phyloP scores from a whole-genome alignment of 202 grass and related monocot species.

The Carex arenaria region DNA sequence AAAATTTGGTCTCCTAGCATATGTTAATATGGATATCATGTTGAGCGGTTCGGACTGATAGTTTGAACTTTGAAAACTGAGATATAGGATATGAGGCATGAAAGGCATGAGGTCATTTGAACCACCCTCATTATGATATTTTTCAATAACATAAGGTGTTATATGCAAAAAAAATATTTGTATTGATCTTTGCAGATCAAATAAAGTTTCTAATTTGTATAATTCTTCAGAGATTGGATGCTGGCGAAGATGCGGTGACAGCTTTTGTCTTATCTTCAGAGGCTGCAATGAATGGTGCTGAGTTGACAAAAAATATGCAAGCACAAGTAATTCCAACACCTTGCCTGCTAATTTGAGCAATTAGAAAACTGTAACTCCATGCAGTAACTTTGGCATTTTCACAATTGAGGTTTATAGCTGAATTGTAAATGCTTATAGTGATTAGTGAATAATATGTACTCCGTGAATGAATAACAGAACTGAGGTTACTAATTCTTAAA shows the following conservation, averaged over 20 bases:
- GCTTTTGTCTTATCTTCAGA: conserved; percentile 79
- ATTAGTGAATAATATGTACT: background rate
- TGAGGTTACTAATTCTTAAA: background rate
- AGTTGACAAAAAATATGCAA: conserved; percentile 93
- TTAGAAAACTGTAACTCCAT: background rate
- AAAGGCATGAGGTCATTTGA: too few species aligned
- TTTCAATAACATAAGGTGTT: background rate
- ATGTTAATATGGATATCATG: too few species aligned
- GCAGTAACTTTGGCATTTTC: background rate
- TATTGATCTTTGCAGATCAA: background rate
- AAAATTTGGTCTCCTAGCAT: too few species aligned
- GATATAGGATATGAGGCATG: too few species aligned
- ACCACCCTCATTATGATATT: background rate
- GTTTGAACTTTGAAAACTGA: too few species aligned
- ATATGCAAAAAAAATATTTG: background rate
- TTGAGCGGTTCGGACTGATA: too few species aligned
- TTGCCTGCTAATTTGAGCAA: background rate
- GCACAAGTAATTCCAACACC: conserved; percentile 52
- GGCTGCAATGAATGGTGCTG: conserved; percentile 80
- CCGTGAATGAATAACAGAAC: background rate
- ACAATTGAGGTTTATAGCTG: background rate
- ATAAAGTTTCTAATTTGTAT: conserved; percentile 11
- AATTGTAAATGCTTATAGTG: background rate
- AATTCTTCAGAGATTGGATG: conserved; percentile 62
- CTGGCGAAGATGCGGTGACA: conserved; percentile 72